A percentile compares a stretch with the other conserved stretches of the same genome.
These are phyloP conservation scores for Cercospora janseana DNA, from an alignment of 2,329 filamentous ascomycete species.

Conservation along the genomic window DNA sequence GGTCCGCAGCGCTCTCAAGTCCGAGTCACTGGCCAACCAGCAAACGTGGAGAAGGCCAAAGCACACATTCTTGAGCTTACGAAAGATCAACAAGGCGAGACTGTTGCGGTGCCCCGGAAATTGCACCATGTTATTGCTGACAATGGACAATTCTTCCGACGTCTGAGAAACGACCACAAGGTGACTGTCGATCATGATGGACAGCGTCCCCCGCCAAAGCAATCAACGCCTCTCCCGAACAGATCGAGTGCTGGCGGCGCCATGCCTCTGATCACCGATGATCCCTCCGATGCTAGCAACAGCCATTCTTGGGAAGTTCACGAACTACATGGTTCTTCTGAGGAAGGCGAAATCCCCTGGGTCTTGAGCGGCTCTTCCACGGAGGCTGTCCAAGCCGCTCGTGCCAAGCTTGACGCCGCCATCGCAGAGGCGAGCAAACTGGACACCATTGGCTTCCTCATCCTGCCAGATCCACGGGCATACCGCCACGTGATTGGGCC, in stretches of 20 bases:
- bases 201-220: constrained; percentile 70
- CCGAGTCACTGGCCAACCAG: constrained; percentile 77
- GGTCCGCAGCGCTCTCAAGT: constrained; percentile 79
- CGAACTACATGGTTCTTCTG: constrained; percentile 69
- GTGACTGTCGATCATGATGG: constrained; percentile 91
- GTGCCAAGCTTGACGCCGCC: constrained; percentile 68
- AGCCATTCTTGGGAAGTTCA: constrained; percentile 82
- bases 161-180: constrained; percentile 77
- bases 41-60: constrained; percentile 80
- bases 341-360: constrained; percentile 71
- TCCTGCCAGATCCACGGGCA: constrained; percentile 82
- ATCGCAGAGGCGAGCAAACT: constrained; percentile 69
- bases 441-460: constrained; percentile 77
- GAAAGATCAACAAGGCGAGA: constrained; percentile 86
- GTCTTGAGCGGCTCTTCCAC: constrained; percentile 70
- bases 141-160: constrained; percentile 90
- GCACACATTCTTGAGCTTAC: constrained; percentile 74
- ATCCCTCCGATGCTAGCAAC: constrained; percentile 56
- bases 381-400: constrained; percentile 80
- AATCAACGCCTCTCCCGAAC: constrained; percentile 49
- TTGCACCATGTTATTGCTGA: constrained; percentile 83
- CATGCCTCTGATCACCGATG: constrained; percentile 91
- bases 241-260: constrained; percentile 56
- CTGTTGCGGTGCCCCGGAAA: constrained; percentile 75
- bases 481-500: constrained; percentile 90